A percentile compares a stretch with the other conserved stretches of the same genome.
Evolutionary conservation across 345 rosid genomes (phyloP).

Genomic region (Aquilaria sinensis): DNA sequence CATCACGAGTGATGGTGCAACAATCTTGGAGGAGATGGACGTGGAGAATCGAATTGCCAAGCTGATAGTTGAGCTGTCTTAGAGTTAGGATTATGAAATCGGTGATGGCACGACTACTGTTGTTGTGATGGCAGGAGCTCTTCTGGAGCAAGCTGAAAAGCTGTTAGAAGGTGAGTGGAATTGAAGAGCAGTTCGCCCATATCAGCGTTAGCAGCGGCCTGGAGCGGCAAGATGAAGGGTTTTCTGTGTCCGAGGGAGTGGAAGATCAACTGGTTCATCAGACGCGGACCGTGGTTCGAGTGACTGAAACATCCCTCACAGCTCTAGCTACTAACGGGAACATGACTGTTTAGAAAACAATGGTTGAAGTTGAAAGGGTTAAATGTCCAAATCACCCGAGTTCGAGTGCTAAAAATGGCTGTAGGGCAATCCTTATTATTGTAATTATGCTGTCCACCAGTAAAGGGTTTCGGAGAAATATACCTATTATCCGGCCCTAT

Average conservation of each 20-base stretch:
- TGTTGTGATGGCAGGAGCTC: constrained; percentile 90
- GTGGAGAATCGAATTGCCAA: constrained; percentile 92
- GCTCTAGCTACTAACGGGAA: too few relatives aligned
- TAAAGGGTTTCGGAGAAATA: too few relatives aligned
- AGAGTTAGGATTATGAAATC: constrained; percentile 93
- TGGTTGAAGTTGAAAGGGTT: too few relatives aligned
- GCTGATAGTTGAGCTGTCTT: constrained; percentile 76
- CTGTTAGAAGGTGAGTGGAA: constrained; percentile 74
- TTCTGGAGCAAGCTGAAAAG: constrained; percentile 87
- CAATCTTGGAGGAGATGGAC: constrained; percentile 94
- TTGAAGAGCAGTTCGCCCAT: constrained; percentile 81
- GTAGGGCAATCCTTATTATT: too few relatives aligned
- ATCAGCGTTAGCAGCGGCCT: constrained; percentile 33
- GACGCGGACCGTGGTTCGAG: too few relatives aligned
- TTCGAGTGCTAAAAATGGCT: too few relatives aligned
- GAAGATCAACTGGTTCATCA: too few relatives aligned
- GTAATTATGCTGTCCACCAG: too few relatives aligned
- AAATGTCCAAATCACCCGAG: too few relatives aligned
- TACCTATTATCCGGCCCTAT: too few relatives aligned
- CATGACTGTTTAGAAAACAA: too few relatives aligned
- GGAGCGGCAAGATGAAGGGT: constrained; percentile 56
- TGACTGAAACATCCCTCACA: too few relatives aligned
- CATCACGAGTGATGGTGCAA: constrained; percentile 85
- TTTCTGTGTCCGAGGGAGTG: not conserved
- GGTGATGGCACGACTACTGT: constrained; percentile 98